Base-by-base conservation (phyloP, 2,329 filamentous ascomycete species). In the Cercospora canescens region DNA sequence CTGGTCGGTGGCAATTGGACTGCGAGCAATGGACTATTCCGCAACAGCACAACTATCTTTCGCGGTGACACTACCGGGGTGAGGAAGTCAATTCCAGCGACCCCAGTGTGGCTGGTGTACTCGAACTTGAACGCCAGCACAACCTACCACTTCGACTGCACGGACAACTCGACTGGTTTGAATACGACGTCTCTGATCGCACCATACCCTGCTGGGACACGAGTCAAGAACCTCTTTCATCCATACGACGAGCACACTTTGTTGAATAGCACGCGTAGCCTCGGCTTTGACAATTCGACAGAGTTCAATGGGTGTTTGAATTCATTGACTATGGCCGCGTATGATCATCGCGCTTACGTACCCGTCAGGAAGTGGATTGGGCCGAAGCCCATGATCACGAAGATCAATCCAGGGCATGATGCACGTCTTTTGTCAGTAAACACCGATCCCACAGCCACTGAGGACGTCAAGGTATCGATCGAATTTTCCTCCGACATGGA, bases 191-290 rank as follows among this genome's bases (percentile, higher is more conserved):
- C n/a, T n/a, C n/a, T n/a, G n/a, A n/a, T n/a, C n/a, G n/a, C n/a
- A n/a, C 86, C 88, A 0, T 90, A 87, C 64, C 78, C 80, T 12
- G 74, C 76, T 2, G 84, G 82, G 12, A 85, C 82, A 1, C 85
- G 81, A 1, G 87, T 90, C 67, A 86, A 85, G 72, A 89, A 89
- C 70, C 73, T 90, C 12, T 88, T 90, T 74, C 86, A 85, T 71
- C 87, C 87, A 0, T 87, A 86, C 70, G 86, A 88, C 26, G 82
- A 86, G 67, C 78, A 84, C 64, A 82, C 77, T 0, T 77, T 90
- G n/a, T 79, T 80, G 57, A 73, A 76, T 1, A 84, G 85, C 1
- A 74, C 79, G 1, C 75, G 79, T 4, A 78, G 77, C 32, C 79
- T 87, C 41, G 81, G 80, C 12, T 79, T 86, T 50, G 82, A 83